phyloP scores from a whole-genome alignment of 208 protist species.

The Crithidia brevicula region DNA sequence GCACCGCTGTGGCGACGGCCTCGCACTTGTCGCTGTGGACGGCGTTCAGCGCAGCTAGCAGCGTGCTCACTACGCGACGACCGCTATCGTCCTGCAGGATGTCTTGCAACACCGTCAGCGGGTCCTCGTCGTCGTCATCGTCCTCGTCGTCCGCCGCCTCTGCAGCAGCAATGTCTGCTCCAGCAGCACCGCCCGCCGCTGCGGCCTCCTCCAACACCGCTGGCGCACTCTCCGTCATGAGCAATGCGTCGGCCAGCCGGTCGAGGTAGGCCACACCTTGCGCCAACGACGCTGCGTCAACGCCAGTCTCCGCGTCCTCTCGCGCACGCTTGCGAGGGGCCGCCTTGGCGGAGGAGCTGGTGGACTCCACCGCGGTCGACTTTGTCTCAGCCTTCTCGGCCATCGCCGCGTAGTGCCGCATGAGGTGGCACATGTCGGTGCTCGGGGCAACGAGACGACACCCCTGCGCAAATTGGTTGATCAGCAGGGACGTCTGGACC shows the following conservation, averaged over 20 bases:
- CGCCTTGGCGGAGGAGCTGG: constrained; percentile 3
- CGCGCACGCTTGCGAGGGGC: constrained; percentile 49
- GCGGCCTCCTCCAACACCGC: constrained; percentile 36
- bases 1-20: constrained; percentile 56
- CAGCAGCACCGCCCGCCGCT: constrained; percentile 26
- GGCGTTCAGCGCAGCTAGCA: constrained; percentile 57
- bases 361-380: constrained; percentile 4
- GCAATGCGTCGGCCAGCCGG: constrained; percentile 51
- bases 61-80: constrained; percentile 70
- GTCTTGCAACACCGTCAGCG: constrained; percentile 71
- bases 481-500: constrained; percentile 58
- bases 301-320: constrained; percentile 1
- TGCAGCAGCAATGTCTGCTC: constrained; percentile 36
- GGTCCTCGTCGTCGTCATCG: constrained; percentile 49
- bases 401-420: constrained; percentile 50
- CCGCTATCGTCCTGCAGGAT: constrained; percentile 83
- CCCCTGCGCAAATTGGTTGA: constrained; percentile 75
- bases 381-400: constrained; percentile 6
- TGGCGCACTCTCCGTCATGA: constrained; percentile 51
- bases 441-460: constrained; percentile 70
- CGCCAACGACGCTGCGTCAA: constrained; percentile 12
- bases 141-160: constrained; percentile 32
- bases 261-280: constrained; percentile 36
- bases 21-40: constrained; percentile 39
- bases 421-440: constrained; percentile 70